Percentiles rank a stretch among this genome's conserved stretches.
These are phyloP conservation scores for Aechmea fasciata DNA, from an alignment of 176 grass and related monocot genomes.

Conservation along the genomic window DNA sequence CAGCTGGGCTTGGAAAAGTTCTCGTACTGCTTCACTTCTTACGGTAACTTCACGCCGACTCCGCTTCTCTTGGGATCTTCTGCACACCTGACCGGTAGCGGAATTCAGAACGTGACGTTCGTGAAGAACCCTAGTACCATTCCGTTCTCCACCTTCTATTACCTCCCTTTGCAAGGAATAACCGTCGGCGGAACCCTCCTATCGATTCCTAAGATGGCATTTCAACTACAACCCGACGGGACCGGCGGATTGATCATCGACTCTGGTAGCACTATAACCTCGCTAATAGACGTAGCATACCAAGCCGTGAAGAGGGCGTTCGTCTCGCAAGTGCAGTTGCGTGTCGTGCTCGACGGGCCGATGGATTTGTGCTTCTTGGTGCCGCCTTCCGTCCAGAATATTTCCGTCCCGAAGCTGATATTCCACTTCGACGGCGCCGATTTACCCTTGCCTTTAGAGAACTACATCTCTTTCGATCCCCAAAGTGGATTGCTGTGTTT, in stretches of 20 bases:
- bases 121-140: constrained; percentile 17
- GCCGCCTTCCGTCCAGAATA: background rate
- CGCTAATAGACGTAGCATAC: constrained; percentile 30
- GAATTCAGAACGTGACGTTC: constrained; percentile 34
- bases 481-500: constrained; percentile 30
- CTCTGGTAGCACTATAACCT: constrained; percentile 44
- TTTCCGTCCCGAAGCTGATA: constrained; percentile 31
- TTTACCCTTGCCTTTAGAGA: constrained; percentile 21
- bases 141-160: constrained; percentile 30
- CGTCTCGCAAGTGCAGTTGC: constrained; percentile 17
- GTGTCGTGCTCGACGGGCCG: constrained; percentile 18
- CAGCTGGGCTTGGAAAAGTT: constrained; percentile 41
- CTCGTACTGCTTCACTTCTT: constrained; percentile 50
- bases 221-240: constrained; percentile 24
- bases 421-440: constrained; percentile 44
- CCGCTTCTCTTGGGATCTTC: constrained; percentile 39
- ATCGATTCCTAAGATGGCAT: constrained; percentile 17
- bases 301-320: constrained; percentile 23
- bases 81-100: constrained; percentile 22
- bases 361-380: constrained; percentile 46
- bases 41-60: constrained; percentile 16
- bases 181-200: constrained; percentile 27
- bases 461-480: constrained; percentile 36
- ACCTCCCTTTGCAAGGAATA: constrained; percentile 49
- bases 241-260: constrained; percentile 44